Percentiles rank a stretch among this genome's conserved stretches.
Conservation (phyloP, 2,329 filamentous ascomycete genomes). For the Fusarium goolgardi region DNA sequence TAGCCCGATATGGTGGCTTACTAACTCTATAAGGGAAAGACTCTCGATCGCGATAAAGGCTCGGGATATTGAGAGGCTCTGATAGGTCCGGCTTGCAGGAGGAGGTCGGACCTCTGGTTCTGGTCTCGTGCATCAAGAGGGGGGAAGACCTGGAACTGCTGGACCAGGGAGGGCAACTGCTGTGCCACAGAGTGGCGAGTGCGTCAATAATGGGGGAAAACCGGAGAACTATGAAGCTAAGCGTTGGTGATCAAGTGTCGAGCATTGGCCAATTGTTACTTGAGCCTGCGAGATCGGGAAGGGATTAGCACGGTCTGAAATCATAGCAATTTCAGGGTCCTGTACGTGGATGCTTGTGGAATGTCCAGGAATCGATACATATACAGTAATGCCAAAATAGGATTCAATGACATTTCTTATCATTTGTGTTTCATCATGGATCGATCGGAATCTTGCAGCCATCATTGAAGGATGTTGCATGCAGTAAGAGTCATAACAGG, state of each 20-base stretch:
- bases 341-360: constrained; percentile 12
- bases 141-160: not conserved
- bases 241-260: constrained; percentile 35
- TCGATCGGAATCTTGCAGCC: constrained; percentile 41
- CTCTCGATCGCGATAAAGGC: constrained; percentile 47
- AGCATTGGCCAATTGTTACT: constrained; percentile 31
- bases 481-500: constrained; percentile 11
- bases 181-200: constrained; percentile 49
- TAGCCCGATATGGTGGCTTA: constrained; percentile 7
- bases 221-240: constrained; percentile 33
- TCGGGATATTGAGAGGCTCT: constrained; percentile 38
- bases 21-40: constrained; percentile 32
- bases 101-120: constrained; percentile 20
- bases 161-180: constrained; percentile 10
- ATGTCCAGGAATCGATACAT: constrained; percentile 34
- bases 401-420: not conserved
- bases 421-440: constrained; percentile 8
- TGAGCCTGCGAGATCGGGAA: constrained; percentile 34
- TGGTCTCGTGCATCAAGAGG: constrained; percentile 32
- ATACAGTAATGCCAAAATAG: not conserved
- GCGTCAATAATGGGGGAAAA: constrained; percentile 38
- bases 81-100: constrained; percentile 47
- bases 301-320: constrained; percentile 30
- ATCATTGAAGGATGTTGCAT: constrained; percentile 21
- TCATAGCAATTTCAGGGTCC: constrained; percentile 37